Base-by-base conservation (phyloP, 306 rosid genomes). In the Cucumis melo region DNA sequence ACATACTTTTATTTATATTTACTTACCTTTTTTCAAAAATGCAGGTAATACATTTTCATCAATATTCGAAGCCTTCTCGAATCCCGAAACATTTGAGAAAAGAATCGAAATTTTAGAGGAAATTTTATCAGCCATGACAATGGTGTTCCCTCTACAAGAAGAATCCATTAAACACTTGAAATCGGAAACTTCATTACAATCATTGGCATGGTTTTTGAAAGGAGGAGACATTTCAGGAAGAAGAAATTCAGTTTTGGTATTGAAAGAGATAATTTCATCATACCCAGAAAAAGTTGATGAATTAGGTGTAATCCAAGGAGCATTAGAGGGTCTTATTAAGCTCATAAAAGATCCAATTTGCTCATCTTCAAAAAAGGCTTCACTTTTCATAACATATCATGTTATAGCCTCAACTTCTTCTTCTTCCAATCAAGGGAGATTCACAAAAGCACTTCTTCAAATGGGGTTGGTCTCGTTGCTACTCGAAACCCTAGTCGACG, bases 191-290 rank as follows among this genome's bases (percentile, higher is more conserved):
- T 85, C 88, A 16, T 74, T 87, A 56, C 61, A 64, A 51, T 80
- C 85, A 75, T 51, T 85, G 80, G 83, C 80, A 3, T 77, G 83
- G 85, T 79, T 83, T 81, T 8, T 85, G 75, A 82, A 83, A n/a
- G 61, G 51, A 8, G 85, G 80, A 32, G 85, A 87, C 55, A 73
- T 85, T 24, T 81, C 88, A 9, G 57, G 36, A 2, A 77, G 80
- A 55, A 75, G 80, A 56, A 83, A 64, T 59, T 78, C 85, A 1
- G 64, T 78, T n/a, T 75, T 87, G 76, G 85, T 80, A 44, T 51
- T 87, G 14, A 85, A 83, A 59, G 83, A 79, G 61, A 55, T 77
- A 1, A 10, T 85, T 66, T 81, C 91, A 1, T 42, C 71, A 11
- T 77, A 82, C 23, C 78, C 72, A 41, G 50, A 46, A 6, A 39